Percentiles rank a stretch among this genome's conserved stretches.
Evolutionary conservation across 2,329 filamentous ascomycete species (phyloP).

Genomic region (Fusarium sp.): DNA sequence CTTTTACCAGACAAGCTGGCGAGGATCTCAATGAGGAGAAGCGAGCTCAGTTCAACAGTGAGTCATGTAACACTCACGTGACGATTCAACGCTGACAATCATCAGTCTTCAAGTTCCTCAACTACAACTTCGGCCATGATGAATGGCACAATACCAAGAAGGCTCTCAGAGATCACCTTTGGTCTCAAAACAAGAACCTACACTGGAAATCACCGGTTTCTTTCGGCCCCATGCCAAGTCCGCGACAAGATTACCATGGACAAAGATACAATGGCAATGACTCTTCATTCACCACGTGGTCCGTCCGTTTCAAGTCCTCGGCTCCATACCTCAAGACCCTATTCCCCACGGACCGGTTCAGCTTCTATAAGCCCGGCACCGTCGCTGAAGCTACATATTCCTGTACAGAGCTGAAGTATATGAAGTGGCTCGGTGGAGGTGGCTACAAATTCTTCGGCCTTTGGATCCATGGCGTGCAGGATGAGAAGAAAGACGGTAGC

Average conservation of each 20-base stretch:
- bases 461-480: conserved; percentile 72
- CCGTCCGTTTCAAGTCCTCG: conserved; percentile 63
- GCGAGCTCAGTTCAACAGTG: conserved; percentile 55
- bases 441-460: conserved; percentile 70
- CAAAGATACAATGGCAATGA: neutral
- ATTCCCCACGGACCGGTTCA: conserved; percentile 56
- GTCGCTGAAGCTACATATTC: conserved; percentile 58
- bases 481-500: conserved; percentile 61
- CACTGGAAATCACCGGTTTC: conserved; percentile 38
- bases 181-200: conserved; percentile 13
- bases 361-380: conserved; percentile 57
- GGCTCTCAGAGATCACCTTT: conserved; percentile 23
- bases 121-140: conserved; percentile 37
- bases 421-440: conserved; percentile 70
- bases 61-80: neutral
- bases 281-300: conserved; percentile 58
- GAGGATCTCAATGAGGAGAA: conserved; percentile 56
- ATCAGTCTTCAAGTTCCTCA: conserved; percentile 22
- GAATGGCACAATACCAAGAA: conserved; percentile 37
- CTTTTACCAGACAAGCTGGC: conserved; percentile 65
- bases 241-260: conserved; percentile 32
- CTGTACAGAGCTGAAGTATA: conserved; percentile 58
- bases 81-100: neutral
- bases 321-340: conserved; percentile 61
- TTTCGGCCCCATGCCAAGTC: conserved; percentile 41